Evolutionary conservation across 2,329 filamentous ascomycete genomes (phyloP).

Genomic region (Fusarium redolens): DNA sequence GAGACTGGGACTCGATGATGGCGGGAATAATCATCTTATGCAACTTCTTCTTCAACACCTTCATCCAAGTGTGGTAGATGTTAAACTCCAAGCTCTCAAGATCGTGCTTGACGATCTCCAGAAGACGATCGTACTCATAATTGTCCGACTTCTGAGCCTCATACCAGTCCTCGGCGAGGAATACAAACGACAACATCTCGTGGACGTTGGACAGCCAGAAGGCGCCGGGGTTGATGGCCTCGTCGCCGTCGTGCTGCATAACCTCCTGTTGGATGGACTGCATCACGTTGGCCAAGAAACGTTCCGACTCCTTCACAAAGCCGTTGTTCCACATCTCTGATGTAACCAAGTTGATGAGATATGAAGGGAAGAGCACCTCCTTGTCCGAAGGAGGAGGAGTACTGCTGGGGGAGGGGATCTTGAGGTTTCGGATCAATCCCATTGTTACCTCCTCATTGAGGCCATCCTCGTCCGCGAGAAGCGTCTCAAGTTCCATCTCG

Average conservation of each 20-base stretch:
- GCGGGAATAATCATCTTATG: slow-evolving; percentile 99
- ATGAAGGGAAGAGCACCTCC: slow-evolving; percentile 97
- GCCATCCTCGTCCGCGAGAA: slow-evolving; percentile 94
- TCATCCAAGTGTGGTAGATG: slow-evolving; percentile 99
- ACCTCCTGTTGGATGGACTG: slow-evolving; percentile 99
- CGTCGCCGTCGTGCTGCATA: slow-evolving; percentile 98
- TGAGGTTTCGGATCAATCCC: slow-evolving; percentile 94
- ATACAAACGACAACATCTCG: slow-evolving; percentile 99
- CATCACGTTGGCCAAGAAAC: slow-evolving; percentile 99
- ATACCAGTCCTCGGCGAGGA: slow-evolving; percentile 99
- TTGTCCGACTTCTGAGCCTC: slow-evolving; percentile 99
- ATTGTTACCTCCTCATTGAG: slow-evolving; percentile 97
- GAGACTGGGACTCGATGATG: slow-evolving; percentile 98
- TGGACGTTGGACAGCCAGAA: slow-evolving; percentile 99
- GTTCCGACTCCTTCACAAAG: slow-evolving; percentile 98
- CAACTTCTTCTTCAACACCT: slow-evolving; percentile 98
- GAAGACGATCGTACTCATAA: slow-evolving; percentile 95
- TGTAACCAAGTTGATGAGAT: slow-evolving; percentile 98
- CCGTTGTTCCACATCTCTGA: slow-evolving; percentile 99
- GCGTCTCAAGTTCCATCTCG: slow-evolving; percentile 91
- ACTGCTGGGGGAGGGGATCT: slow-evolving; percentile 89
- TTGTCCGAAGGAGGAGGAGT: slow-evolving; percentile 95
- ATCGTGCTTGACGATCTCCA: slow-evolving; percentile 99
- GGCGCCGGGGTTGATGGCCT: slow-evolving; percentile 94
- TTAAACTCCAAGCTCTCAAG: slow-evolving; percentile 99